Evolutionary conservation across 75 land plant genomes (phyloP), one percentile per base, ranked within the genome.

Genomic region (Larix kaempferi): DNA sequence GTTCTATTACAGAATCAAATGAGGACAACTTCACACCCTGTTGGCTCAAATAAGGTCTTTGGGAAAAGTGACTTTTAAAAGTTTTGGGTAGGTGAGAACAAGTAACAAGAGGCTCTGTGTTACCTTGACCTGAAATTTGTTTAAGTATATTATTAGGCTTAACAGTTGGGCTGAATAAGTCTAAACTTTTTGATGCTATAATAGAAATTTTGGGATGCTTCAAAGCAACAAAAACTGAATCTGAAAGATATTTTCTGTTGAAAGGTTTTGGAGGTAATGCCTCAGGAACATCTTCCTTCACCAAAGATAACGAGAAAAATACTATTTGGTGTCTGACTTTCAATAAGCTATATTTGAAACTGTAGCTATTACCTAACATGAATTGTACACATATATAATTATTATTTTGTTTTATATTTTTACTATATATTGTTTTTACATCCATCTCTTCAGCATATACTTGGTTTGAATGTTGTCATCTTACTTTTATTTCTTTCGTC

Each of bases 221-320:
- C 49, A 44, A 44, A 44, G 49, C 49, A 44, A 44, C 49, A 44
- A 44, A 6, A 61, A 54, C 75, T 23, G 27, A 61, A 60, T 55
- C 6, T 25, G 71, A 75, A 21, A 7, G 60, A 75, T 6, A 79
- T 78, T 75, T 22, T 56, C 54, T 71, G 75, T 65, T 75, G 71
- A 89, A 89, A 74, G 87, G 85, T 23, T 83, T 84, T 60, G 93
- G 92, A 25, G 91, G 62, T 15, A 75, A 15, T 66, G 77, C 93
- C 71, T 86, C 84, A 60, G 96, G 96, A 77, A 94, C 72, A 37
- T 94, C 94, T 76, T 83, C 89, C 94, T 94, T 81, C 25, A 56
- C 66, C 65, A n/a, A 60, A 29, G 17, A 19, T 41, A 23, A 63
- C 49, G n/a, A 44, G 49, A 6, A 44, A 44, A 44, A 44, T 44